Conservation (phyloP, 352 stramenopile species). For the Thalassiosira exigua region DNA sequence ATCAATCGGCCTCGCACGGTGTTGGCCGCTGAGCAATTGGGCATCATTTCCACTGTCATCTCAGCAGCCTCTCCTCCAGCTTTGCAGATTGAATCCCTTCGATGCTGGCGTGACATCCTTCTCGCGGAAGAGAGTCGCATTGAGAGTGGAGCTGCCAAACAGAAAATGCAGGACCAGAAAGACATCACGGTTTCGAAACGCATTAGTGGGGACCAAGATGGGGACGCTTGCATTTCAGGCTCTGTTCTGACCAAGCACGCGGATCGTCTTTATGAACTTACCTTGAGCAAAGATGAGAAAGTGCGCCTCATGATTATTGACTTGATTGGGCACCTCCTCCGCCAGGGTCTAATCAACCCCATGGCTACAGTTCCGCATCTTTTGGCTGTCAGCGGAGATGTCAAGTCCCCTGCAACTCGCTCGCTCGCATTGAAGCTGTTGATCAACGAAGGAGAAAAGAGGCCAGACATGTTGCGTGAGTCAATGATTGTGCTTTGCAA, state of each 20-base stretch:
- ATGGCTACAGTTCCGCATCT: constrained; percentile 83
- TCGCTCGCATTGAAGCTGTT: constrained; percentile 75
- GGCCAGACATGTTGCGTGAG: constrained; percentile 82
- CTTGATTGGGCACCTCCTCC: constrained; percentile 82
- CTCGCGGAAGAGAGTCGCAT: constrained; percentile 80
- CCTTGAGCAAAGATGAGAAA: constrained; percentile 65
- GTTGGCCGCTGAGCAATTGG: constrained; percentile 72
- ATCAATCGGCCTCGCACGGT: constrained; percentile 76
- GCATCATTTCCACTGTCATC: constrained; percentile 76
- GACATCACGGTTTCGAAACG: constrained; percentile 77
- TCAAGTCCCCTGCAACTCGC: constrained; percentile 74
- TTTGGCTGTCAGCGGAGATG: constrained; percentile 83
- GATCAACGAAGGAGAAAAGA: constrained; percentile 81
- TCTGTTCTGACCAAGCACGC: constrained; percentile 81
- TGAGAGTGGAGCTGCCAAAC: constrained; percentile 76
- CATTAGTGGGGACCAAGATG: constrained; percentile 86
- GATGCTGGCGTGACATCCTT: constrained; percentile 80
- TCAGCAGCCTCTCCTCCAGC: constrained; percentile 38
- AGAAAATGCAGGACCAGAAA: constrained; percentile 74
- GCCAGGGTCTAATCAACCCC: constrained; percentile 87
- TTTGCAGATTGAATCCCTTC: constrained; percentile 78
- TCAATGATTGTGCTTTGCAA: constrained; percentile 1
- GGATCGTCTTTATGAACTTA: constrained; percentile 79
- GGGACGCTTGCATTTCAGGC: constrained; percentile 82
- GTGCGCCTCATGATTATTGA: constrained; percentile 78